Evolutionary conservation across 2,329 filamentous ascomycete species (phyloP).

Genomic region (Cladosporium sp.): DNA sequence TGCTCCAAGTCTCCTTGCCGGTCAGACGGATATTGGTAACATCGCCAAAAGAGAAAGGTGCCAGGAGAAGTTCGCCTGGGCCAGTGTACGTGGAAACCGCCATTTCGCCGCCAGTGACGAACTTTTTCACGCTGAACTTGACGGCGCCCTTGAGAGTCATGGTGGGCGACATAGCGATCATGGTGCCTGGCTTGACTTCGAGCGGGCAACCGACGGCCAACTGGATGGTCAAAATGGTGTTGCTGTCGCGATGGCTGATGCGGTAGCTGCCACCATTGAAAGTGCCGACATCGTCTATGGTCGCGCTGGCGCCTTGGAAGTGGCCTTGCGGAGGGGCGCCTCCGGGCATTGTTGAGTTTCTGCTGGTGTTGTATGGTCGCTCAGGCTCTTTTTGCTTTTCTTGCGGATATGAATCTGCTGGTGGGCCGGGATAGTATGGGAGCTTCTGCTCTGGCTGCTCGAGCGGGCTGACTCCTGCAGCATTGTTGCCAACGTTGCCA

Average conservation of each 20-base stretch:
- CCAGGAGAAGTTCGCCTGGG: conserved; percentile 83
- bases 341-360: conserved; percentile 26
- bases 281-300: conserved; percentile 78
- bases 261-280: conserved; percentile 96
- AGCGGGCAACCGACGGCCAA: conserved; percentile 85
- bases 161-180: conserved; percentile 93
- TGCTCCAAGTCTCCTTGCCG: conserved; percentile 72
- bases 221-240: conserved; percentile 84
- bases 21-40: conserved; percentile 73
- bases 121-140: conserved; percentile 87
- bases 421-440: conserved; percentile 36
- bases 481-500: conserved; percentile 21
- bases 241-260: conserved; percentile 86
- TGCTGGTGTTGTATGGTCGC: conserved; percentile 27
- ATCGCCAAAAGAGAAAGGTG: conserved; percentile 75
- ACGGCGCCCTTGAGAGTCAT: conserved; percentile 77
- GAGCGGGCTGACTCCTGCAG: conserved; percentile 13
- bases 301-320: conserved; percentile 61
- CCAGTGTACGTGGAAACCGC: conserved; percentile 76
- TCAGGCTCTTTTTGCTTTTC: conserved; percentile 29
- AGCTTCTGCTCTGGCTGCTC: conserved; percentile 23
- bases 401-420: conserved; percentile 26
- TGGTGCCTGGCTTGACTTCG: conserved; percentile 73
- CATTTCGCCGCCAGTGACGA: conserved; percentile 79
- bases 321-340: conserved; percentile 47